These are phyloP conservation scores for Ceriops zippeliana DNA, from an alignment of 345 rosid genomes.

Conservation along the genomic window DNA sequence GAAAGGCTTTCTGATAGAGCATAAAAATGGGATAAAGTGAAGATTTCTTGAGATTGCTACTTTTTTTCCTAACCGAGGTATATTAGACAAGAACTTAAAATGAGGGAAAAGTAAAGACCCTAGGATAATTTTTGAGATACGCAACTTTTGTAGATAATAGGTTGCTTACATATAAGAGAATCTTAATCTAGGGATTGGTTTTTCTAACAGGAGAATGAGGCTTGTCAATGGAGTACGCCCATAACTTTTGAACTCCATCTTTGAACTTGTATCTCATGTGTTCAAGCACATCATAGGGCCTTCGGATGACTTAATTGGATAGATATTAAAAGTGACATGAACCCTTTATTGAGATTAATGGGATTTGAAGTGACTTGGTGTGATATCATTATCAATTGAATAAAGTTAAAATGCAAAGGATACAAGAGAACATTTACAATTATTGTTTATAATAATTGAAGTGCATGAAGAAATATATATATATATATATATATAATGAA, in stretches of 20 bases:
- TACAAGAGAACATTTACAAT: too few relatives aligned
- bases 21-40: neutral
- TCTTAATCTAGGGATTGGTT: slow-evolving; percentile 27
- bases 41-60: too few relatives aligned
- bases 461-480: too few relatives aligned
- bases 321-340: slow-evolving; percentile 2
- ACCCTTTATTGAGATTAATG: neutral
- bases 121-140: neutral
- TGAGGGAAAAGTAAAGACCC: too few relatives aligned
- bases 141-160: neutral
- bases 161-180: slow-evolving; percentile 18
- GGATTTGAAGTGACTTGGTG: neutral
- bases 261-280: slow-evolving; percentile 4
- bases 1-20: too few relatives aligned
- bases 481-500: too few relatives aligned
- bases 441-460: too few relatives aligned
- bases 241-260: neutral
- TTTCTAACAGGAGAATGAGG: slow-evolving; percentile 20
- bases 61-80: too few relatives aligned
- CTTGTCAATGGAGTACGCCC: neutral
- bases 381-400: neutral
- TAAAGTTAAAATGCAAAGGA: neutral
- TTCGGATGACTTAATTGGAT: slow-evolving; percentile 4
- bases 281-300: slow-evolving; percentile 9
- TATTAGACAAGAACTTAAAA: too few relatives aligned